phyloP scores from a whole-genome alignment of 495 filamentous ascomycete species.

The Aspergillus mulundensis region DNA sequence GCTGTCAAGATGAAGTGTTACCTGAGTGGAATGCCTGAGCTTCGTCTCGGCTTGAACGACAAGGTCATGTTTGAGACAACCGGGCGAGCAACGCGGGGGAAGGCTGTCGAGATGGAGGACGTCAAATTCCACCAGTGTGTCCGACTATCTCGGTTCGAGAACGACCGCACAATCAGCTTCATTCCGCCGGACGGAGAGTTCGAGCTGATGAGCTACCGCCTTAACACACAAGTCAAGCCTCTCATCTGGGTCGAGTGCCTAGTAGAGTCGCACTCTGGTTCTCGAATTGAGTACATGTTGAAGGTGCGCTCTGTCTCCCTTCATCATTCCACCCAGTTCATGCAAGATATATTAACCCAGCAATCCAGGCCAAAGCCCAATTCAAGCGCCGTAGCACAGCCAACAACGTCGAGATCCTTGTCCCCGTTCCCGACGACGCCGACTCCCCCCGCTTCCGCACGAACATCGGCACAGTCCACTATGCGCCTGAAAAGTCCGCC shows the following conservation, averaged over 20 bases:
- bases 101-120: slow-evolving; percentile 99
- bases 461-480: slow-evolving; percentile 97
- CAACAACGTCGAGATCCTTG: slow-evolving; percentile 97
- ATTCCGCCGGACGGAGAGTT: slow-evolving; percentile 98
- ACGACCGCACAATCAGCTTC: slow-evolving; percentile 97
- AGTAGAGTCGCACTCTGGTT: slow-evolving; percentile 90
- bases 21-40: slow-evolving; percentile 95
- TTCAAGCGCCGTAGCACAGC: slow-evolving; percentile 98
- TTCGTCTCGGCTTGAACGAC: slow-evolving; percentile 93
- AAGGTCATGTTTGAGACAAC: slow-evolving; percentile 99
- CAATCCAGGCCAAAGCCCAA: slow-evolving; percentile 74
- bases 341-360: not conserved
- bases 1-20: slow-evolving; percentile 99
- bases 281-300: slow-evolving; percentile 96
- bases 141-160: slow-evolving; percentile 91
- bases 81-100: slow-evolving; percentile 87
- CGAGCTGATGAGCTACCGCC: slow-evolving; percentile 97
- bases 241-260: slow-evolving; percentile 99
- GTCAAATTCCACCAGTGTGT: slow-evolving; percentile 99
- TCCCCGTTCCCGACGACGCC: slow-evolving; percentile 96
- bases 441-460: slow-evolving; percentile 96
- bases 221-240: slow-evolving; percentile 98
- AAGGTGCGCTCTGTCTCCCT: slow-evolving; percentile 51
- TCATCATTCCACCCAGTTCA: not conserved
- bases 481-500: slow-evolving; percentile 93